Evolutionary conservation across 2,329 filamentous ascomycete species (phyloP).

Genomic region (Ophiostoma australiae): DNA sequence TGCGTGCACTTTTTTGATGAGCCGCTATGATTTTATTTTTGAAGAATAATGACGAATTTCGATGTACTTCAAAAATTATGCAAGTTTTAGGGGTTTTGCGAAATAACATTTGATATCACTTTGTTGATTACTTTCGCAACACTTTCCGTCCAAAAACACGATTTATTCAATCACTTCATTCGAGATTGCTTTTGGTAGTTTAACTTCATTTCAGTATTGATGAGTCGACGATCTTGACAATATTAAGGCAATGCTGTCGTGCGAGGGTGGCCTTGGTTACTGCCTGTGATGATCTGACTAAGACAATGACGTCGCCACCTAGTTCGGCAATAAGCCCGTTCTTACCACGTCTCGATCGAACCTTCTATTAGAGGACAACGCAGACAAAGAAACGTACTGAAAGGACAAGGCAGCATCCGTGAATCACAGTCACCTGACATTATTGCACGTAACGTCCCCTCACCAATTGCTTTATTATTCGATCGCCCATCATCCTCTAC

Average conservation of each 20-base stretch:
- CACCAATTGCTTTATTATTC: not conserved
- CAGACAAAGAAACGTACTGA: conserved; percentile 5
- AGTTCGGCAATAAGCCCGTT: not conserved
- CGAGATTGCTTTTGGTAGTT: too few relatives aligned
- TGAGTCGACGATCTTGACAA: not conserved
- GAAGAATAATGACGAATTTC: too few relatives aligned
- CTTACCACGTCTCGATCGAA: not conserved
- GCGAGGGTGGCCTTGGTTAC: not conserved
- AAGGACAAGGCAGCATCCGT: conserved; percentile 5
- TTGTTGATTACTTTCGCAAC: not conserved
- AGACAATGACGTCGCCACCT: conserved; percentile 25
- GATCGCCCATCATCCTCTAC: not conserved
- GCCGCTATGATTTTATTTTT: not conserved
- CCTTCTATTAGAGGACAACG: not conserved
- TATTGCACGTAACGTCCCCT: not conserved
- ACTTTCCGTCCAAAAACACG: not conserved
- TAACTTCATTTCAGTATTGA: not conserved
- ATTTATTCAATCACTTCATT: not conserved
- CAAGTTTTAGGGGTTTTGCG: too few relatives aligned
- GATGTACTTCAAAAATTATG: too few relatives aligned
- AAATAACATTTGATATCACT: too few relatives aligned
- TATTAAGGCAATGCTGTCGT: not conserved
- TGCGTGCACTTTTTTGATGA: too few relatives aligned
- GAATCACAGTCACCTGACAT: conserved; percentile 10
- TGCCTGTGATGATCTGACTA: conserved; percentile 6